Evolutionary conservation across 306 rosid species (phyloP).

Genomic region (Quercus berberidifolia): DNA sequence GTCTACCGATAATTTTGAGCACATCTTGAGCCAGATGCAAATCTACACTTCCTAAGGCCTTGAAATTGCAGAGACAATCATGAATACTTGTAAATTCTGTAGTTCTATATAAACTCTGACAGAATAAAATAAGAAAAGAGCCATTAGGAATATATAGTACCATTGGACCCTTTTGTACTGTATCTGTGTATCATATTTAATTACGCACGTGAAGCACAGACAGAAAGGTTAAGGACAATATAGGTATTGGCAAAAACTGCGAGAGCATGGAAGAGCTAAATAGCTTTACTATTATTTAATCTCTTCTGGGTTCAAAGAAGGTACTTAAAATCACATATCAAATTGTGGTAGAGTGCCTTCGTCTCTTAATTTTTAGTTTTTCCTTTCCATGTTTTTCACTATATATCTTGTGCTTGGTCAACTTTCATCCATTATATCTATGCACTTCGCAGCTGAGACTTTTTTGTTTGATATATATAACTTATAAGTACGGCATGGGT

Average conservation of each 20-base stretch:
- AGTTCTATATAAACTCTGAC: neutral
- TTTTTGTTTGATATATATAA: too few species aligned
- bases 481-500: too few species aligned
- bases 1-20: constrained; percentile 52
- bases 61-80: neutral
- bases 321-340: too few species aligned
- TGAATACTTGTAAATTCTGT: neutral
- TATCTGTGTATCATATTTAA: neutral
- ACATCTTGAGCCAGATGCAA: constrained; percentile 51
- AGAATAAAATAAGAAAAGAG: neutral
- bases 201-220: neutral
- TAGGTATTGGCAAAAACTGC: neutral
- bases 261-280: too few species aligned
- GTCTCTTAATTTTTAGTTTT: too few species aligned
- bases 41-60: constrained; percentile 26
- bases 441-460: too few species aligned
- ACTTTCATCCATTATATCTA: too few species aligned
- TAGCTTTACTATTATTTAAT: too few species aligned
- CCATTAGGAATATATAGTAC: neutral
- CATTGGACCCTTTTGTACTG: neutral
- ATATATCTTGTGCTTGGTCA: too few species aligned
- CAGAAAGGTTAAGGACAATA: neutral
- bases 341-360: too few species aligned
- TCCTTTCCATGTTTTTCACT: too few species aligned
- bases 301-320: too few species aligned